Evolutionary conservation across 345 rosid genomes (phyloP).

Genomic region (Cardamine occulta): DNA sequence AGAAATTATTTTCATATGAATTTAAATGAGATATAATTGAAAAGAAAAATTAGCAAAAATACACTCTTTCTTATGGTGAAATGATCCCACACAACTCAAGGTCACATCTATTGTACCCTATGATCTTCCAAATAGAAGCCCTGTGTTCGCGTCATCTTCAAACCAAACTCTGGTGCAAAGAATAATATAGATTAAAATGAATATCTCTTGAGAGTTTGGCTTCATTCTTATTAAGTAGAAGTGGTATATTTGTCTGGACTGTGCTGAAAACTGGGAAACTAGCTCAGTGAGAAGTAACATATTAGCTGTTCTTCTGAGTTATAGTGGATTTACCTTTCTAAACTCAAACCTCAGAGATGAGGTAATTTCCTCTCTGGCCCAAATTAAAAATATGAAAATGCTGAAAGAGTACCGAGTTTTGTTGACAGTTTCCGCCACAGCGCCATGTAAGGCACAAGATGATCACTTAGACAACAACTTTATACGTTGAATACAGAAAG

Average conservation of each 20-base stretch:
- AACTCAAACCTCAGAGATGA: conserved; percentile 20
- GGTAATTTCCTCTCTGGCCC: conserved; percentile 4
- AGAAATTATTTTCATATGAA: conserved; percentile 1
- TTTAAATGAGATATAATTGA: no score
- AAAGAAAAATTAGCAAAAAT: conserved; percentile 8
- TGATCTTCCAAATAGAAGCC: conserved; percentile 61
- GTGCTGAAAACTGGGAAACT: conserved; percentile 41
- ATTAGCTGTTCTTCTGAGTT: conserved; percentile 67
- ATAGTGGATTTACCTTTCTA: conserved; percentile 51
- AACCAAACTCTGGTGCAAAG: conserved; percentile 60
- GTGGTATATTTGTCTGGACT: conserved; percentile 45
- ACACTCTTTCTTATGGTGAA: conserved; percentile 53
- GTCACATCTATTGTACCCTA: conserved; percentile 51
- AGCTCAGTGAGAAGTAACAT: conserved; percentile 72
- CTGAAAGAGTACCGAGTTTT: conserved; percentile 50
- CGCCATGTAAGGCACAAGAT: conserved; percentile 81
- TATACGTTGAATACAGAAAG: conserved; percentile 73
- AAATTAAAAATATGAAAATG: neutral
- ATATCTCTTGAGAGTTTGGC: conserved; percentile 48
- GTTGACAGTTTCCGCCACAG: conserved; percentile 54
- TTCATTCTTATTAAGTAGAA: conserved; percentile 65
- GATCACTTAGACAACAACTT: conserved; percentile 69
- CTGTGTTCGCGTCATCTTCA: conserved; percentile 51
- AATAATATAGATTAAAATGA: conserved; percentile 54
- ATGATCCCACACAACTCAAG: conserved; percentile 54